Conservation (phyloP, 2,329 filamentous ascomycete genomes). For the Venturia pyrina region DNA sequence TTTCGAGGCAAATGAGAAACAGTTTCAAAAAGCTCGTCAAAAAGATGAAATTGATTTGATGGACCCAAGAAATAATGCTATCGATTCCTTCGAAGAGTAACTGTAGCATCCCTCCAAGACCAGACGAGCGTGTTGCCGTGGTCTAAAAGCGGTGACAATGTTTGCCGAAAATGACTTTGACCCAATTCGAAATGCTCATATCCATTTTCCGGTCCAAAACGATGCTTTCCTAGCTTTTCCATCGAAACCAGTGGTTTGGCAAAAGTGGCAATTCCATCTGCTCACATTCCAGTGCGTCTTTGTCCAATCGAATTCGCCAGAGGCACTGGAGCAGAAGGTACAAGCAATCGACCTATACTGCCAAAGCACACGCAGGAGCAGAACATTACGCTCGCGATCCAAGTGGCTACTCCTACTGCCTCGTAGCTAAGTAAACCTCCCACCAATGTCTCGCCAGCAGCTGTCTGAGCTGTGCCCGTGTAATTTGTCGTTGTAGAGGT, state of each 20-base stretch:
- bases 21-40: no score
- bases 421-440: constrained; percentile 35
- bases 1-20: neutral
- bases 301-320: neutral
- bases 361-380: constrained; percentile 94
- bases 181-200: neutral
- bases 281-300: neutral
- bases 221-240: neutral
- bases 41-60: no score
- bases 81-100: no score
- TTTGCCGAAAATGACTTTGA: neutral
- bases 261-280: neutral
- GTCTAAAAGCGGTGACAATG: no score
- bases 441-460: constrained; percentile 10
- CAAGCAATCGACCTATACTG: constrained; percentile 64
- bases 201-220: neutral
- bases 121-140: no score
- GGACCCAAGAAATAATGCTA: no score
- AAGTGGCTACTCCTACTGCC: constrained; percentile 63
- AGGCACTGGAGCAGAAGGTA: neutral
- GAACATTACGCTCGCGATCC: constrained; percentile 89
- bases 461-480: constrained; percentile 6
- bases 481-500: constrained; percentile 18
- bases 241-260: neutral
- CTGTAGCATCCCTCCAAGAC: no score